Conservation (phyloP, 352 stramenopile species). For the Pythium monospermum region DNA sequence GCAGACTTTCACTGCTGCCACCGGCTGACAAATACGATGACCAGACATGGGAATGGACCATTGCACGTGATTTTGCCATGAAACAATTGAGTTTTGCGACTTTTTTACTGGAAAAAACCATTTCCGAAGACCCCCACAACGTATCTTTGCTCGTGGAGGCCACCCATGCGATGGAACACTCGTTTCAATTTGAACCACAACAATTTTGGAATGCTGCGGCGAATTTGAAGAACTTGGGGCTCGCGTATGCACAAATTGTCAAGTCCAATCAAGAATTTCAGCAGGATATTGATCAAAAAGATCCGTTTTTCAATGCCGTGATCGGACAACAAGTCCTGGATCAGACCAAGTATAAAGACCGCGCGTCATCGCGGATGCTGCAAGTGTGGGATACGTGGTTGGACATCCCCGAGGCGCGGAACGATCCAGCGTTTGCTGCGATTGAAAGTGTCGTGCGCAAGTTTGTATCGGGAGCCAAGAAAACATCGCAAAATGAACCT, state of each 20-base stretch:
- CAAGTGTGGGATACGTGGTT: slow-evolving; percentile 67
- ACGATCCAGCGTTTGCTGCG: slow-evolving; percentile 41
- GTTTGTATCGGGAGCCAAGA: slow-evolving; percentile 44
- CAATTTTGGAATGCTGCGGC: slow-evolving; percentile 54
- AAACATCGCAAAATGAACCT: too few species aligned
- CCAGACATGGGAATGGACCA: slow-evolving; percentile 93
- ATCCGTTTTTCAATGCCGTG: slow-evolving; percentile 48
- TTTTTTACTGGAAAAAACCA: slow-evolving; percentile 83
- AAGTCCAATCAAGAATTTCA: slow-evolving; percentile 59
- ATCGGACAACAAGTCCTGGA: slow-evolving; percentile 38
- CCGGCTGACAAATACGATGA: slow-evolving; percentile 74
- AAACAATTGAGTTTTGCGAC: slow-evolving; percentile 78
- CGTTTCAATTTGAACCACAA: slow-evolving; percentile 57
- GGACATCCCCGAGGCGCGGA: slow-evolving; percentile 34
- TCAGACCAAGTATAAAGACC: slow-evolving; percentile 55
- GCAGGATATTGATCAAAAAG: slow-evolving; percentile 6
- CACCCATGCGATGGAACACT: slow-evolving; percentile 63
- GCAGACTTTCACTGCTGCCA: slow-evolving; percentile 37
- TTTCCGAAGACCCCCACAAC: slow-evolving; percentile 65
- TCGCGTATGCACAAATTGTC: slow-evolving; percentile 93
- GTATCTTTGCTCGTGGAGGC: slow-evolving; percentile 63
- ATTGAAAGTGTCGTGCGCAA: slow-evolving; percentile 48
- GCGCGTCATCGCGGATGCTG: slow-evolving; percentile 56
- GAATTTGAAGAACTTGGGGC: slow-evolving; percentile 91
- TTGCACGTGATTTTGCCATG: slow-evolving; percentile 73